Conservation (phyloP, 2,329 filamentous ascomycete species). For the Xenoacremonium recifei region DNA sequence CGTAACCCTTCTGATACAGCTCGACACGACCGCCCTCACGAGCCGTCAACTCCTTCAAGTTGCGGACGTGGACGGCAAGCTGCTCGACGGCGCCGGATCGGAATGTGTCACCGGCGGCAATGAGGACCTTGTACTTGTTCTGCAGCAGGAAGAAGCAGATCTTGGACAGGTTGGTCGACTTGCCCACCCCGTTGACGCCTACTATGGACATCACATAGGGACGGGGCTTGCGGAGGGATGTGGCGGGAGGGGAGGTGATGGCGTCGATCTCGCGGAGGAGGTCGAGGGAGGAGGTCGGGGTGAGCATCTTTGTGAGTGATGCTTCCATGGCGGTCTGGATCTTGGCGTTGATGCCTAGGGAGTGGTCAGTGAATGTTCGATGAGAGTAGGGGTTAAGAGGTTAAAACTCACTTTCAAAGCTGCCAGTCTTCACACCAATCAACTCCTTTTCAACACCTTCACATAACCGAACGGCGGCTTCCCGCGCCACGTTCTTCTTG, state of each 20-base stretch:
- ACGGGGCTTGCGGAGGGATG: constrained; percentile 62
- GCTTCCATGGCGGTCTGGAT: constrained; percentile 87
- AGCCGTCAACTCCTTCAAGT: constrained; percentile 82
- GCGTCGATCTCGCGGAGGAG: constrained; percentile 89
- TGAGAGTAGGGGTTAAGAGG: background rate
- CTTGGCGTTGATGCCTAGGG: constrained; percentile 69
- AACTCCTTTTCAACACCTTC: constrained; percentile 89
- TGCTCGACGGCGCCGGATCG: constrained; percentile 96
- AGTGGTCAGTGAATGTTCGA: constrained; percentile 14
- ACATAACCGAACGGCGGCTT: constrained; percentile 88
- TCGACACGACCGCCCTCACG: constrained; percentile 85
- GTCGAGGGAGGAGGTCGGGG: constrained; percentile 90
- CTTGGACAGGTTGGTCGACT: constrained; percentile 96
- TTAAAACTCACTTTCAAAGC: constrained; percentile 66
- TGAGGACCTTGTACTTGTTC: constrained; percentile 93
- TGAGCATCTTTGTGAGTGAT: constrained; percentile 91
- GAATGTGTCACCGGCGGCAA: constrained; percentile 95
- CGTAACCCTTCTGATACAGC: constrained; percentile 95
- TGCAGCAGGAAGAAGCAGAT: constrained; percentile 97
- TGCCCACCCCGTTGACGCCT: constrained; percentile 96
- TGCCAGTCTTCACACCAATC: constrained; percentile 85
- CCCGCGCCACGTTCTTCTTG: constrained; percentile 93
- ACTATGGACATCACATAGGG: constrained; percentile 98
- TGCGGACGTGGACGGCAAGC: constrained; percentile 90
- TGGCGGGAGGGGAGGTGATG: constrained; percentile 64